Evolutionary conservation across 2,329 filamentous ascomycete species (phyloP), one percentile per base, ranked within the genome.

Genomic region (Aspergillus viridinutans): DNA sequence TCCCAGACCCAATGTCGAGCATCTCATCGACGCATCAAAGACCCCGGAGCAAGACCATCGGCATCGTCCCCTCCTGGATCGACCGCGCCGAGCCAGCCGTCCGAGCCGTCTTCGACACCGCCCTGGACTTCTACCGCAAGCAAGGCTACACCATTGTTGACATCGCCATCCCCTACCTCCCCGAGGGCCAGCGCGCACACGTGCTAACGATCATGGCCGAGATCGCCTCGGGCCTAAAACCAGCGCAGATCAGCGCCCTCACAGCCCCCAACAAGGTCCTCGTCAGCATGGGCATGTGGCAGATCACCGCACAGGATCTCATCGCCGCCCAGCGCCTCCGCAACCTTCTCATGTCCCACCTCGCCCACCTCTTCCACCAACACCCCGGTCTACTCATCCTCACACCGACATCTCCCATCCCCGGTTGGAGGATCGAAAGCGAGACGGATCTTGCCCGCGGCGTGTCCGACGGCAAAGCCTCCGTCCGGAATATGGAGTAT

Each of bases 401-500:
- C 45, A 89, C 88, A 1, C 92, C 92, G 0, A 92, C 90, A 1
- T 84, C 85, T 3, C 90, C 92, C 0, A 83, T 88, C 58, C 80
- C 85, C 0, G 92, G 92, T 10, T 95, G 90, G 89, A 83, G 83
- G 45, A 85, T 87, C 10, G 73, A 79, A 1, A 80, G 77, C 43
- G 77, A 85, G 17, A 77, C 77, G n/a, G 86, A 92, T 66, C 69
- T 85, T 4, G 63, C 69, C 7, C 75, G 79, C 49, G 92, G 92
- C 2, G 78, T 90, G 63, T 87, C 82, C 40, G 88, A 97, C 71
- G 87, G 82, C 0, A 91, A 94, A 69, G 79, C 76, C 59, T 86
- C 85, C 17, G 77, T 96, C n/a, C 79, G 83, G 26, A 90, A 84
- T 68, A 96, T 96, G 90, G 85, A 88, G 72, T 96, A 90, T 74